Base-by-base conservation (phyloP, 192 early-diverging fungal genomes). In the Paraglomus brasilianum region DNA sequence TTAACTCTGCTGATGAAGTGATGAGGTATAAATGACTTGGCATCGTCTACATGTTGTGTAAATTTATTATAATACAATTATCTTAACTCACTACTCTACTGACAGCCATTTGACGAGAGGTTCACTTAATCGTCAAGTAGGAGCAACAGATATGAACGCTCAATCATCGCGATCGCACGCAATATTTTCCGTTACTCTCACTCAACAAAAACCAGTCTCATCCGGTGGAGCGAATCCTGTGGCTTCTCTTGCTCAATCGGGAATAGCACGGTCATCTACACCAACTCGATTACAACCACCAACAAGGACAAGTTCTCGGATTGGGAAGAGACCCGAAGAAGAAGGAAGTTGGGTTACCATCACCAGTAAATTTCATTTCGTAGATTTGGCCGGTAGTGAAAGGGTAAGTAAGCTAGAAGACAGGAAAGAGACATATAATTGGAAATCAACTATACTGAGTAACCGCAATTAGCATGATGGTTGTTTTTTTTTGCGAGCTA, bases 341-440 rank as follows among this genome's bases (percentile, higher is more conserved):
- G 79, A 82, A 24, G 87, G 80, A 8, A 87, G 87, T 56, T 81
- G 82, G 74, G 71, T 90, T 14, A 78, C 81, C 5, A 75, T 92
- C 13, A 82, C 81, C 5, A 94, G 92, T 39, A 99, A 98, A 78
- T 94, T 99, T 63, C 93, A 97, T 75, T 99, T 99, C 84, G 97
- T 99, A 13, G 97, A 99, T 81, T 79, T 99, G 77, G 97, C 97
- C 19, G 97, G 97, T 38, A 95, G 92, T 51, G 97, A 99, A 80
- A 77, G 92, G 41, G 81, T 82, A 78, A 69, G 50, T 77, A 5
- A 39, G 43, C 51, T 17, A 3, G 30, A 30, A 30, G 30, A 30
- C 30, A 30, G 30, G 30, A 30, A 30, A 30, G 30, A 30, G 30
- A 30, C 30, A 3, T 3, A 30, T 30, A 30, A 2, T 30, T 30